Base-by-base conservation (phyloP, 768 basidiomycete species). In the Heimioporus sp. region DNA sequence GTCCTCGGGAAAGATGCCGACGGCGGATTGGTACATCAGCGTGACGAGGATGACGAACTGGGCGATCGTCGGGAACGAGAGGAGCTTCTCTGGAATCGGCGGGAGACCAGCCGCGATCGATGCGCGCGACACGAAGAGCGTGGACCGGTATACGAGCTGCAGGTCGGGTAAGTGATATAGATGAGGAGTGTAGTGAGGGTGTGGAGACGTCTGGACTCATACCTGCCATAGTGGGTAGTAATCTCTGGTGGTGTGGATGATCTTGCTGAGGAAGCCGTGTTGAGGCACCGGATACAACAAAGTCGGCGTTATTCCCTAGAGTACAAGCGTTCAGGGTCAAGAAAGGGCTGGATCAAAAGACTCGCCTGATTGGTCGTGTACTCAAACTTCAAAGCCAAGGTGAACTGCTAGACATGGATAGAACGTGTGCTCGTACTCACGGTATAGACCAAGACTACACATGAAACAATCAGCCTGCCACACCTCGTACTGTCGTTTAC, bases 201-300 rank as follows among this genome's bases (percentile, higher is more conserved):
- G 43, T 43, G 49, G 19, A 46, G 51, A 52, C 40, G 54, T 57
- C 54, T 63, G 6, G 36, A 10, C 19, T 76, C 24, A 20, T 54
- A 87, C 90, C 85, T 92, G 91, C 90, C 93, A 97, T 38, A 96
- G 79, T 2, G 94, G 94, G 70, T 98, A 98, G 66, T 94, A 98
- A 64, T 98, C 96, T 35, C 92, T 80, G 17, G 92, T 77, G 1
- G 82, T 84, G 61, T 90, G 83, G 51, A 98, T 90, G 53, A 98
- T 78, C 63, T 78, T 81, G 63, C 85, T 81, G 45, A 96, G 75
- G 12, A 92, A 46, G 49, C 82, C 78, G 53, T 86, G 75, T 5
- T 80, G 76, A 0, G 95, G 94, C 11, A 96, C 79, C 6, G 92
- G 86, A 65, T 95, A 98, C 6, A 98, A 67, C 16, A 98, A 74